phyloP scores from a whole-genome alignment of 192 early-diverging fungal genomes.

The Jimgerdemannia lactiflua region DNA sequence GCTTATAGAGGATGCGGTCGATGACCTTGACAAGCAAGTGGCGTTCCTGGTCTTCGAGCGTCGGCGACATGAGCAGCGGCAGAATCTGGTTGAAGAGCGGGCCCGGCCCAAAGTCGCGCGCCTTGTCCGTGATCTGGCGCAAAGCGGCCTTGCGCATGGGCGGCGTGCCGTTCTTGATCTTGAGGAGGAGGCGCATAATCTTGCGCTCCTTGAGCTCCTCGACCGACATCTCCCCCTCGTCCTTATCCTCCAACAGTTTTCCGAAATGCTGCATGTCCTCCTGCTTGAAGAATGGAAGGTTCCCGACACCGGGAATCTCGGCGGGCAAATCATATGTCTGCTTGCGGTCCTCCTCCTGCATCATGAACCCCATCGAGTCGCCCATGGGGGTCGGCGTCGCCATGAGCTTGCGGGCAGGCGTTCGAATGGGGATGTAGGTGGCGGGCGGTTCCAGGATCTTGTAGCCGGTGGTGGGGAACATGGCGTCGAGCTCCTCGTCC shows the following conservation, averaged over 20 bases:
- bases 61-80: conserved; percentile 95
- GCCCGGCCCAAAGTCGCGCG: conserved; percentile 90
- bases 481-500: conserved; percentile 93
- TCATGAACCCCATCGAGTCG: conserved; percentile 73
- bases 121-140: conserved; percentile 95
- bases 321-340: conserved; percentile 66
- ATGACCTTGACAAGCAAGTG: conserved; percentile 98
- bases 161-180: conserved; percentile 98
- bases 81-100: conserved; percentile 96
- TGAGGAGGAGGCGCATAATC: conserved; percentile 92
- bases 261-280: conserved; percentile 99
- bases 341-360: conserved; percentile 74
- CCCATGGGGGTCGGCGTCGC: conserved; percentile 92
- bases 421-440: conserved; percentile 90
- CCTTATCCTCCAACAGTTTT: conserved; percentile 80
- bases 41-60: conserved; percentile 97
- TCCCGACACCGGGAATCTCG: conserved; percentile 87
- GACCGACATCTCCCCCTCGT: conserved; percentile 76
- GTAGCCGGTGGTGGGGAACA: conserved; percentile 91
- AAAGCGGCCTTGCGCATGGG: conserved; percentile 91
- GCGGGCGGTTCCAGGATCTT: conserved; percentile 87
- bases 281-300: conserved; percentile 90
- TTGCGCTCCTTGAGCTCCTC: conserved; percentile 95
- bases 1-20: conserved; percentile 92
- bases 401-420: conserved; percentile 92